Percentiles rank a stretch among this genome's conserved stretches.
Evolutionary conservation across 495 filamentous ascomycete genomes (phyloP).

Genomic region (Podospora appendiculata): DNA sequence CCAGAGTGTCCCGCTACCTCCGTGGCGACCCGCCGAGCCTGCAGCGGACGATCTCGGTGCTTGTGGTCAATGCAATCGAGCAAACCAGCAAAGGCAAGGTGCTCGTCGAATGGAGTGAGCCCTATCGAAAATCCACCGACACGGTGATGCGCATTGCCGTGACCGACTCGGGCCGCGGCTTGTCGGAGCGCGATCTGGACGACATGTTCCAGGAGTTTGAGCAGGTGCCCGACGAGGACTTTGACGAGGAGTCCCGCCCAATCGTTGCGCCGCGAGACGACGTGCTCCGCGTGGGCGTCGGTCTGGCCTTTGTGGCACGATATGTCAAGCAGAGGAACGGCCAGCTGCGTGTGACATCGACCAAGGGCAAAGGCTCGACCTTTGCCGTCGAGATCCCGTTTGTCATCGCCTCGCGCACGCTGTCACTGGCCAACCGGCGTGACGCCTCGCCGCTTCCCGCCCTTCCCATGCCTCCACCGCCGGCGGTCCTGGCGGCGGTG

Average conservation of each 20-base stretch:
- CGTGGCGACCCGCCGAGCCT: conserved; percentile 65
- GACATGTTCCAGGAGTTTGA: conserved; percentile 71
- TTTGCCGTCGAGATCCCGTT: conserved; percentile 22
- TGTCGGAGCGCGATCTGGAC: conserved; percentile 58
- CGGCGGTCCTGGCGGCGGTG: background rate
- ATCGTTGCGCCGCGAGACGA: background rate
- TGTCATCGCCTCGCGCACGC: conserved; percentile 10
- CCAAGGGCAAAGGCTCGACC: conserved; percentile 12
- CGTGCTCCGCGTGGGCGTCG: conserved; percentile 16
- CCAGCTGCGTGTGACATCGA: conserved; percentile 10
- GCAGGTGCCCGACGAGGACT: conserved; percentile 59
- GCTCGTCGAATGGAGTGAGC: conserved; percentile 52
- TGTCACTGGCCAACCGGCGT: conserved; percentile 11
- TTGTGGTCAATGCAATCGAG: conserved; percentile 72
- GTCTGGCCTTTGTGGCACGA: conserved; percentile 12
- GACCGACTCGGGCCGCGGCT: conserved; percentile 65
- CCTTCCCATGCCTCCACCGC: conserved; percentile 12
- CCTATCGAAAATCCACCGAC: conserved; percentile 19
- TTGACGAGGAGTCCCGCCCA: conserved; percentile 27
- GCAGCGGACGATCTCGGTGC: conserved; percentile 63
- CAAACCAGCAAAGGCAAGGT: conserved; percentile 57
- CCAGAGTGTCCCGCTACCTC: conserved; percentile 52
- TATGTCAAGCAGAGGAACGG: conserved; percentile 18
- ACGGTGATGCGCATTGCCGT: conserved; percentile 58
- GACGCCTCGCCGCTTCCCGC: conserved; percentile 14